Conservation (phyloP, 1,284 basidiomycete genomes). For the Heterobasidion parviporum region DNA sequence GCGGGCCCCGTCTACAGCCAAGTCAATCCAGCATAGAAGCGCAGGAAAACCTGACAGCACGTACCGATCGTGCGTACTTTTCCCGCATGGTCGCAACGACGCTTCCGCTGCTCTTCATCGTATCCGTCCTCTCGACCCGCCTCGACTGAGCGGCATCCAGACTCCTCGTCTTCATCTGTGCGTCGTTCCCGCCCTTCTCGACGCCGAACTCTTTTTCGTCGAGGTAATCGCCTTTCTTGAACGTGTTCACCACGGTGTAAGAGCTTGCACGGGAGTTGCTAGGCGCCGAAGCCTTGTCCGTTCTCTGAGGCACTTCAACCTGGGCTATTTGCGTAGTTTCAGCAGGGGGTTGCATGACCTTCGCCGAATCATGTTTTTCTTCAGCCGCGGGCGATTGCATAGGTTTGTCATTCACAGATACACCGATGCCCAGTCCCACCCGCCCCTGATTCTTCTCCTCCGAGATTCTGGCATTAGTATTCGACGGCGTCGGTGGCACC, state of each 20-base stretch:
- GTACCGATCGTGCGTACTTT: constrained; percentile 49
- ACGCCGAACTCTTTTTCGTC: constrained; percentile 30
- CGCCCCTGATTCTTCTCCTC: not conserved
- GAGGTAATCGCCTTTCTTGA: constrained; percentile 23
- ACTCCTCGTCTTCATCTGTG: constrained; percentile 20
- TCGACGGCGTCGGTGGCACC: constrained; percentile 3
- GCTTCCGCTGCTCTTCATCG: constrained; percentile 40
- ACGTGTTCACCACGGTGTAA: constrained; percentile 4
- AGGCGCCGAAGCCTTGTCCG: not conserved
- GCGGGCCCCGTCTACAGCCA: constrained; percentile 35
- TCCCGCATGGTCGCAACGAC: constrained; percentile 63
- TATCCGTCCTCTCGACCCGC: constrained; percentile 22
- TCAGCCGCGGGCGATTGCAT: not conserved
- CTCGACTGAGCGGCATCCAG: constrained; percentile 7
- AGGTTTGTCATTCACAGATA: not conserved
- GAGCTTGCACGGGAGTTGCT: constrained; percentile 4
- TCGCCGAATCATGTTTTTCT: not conserved
- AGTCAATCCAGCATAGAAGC: constrained; percentile 1
- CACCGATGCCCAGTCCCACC: not conserved
- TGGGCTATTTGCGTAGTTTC: not conserved
- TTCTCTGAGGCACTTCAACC: not conserved
- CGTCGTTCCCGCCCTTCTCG: constrained; percentile 9
- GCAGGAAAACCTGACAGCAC: constrained; percentile 15
- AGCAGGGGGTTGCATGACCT: not conserved
- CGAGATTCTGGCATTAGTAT: not conserved